A percentile compares a stretch with the other conserved stretches of the same genome.
Evolutionary conservation across 106 monocot species (phyloP).

Genomic region (Vanilla planifolia): DNA sequence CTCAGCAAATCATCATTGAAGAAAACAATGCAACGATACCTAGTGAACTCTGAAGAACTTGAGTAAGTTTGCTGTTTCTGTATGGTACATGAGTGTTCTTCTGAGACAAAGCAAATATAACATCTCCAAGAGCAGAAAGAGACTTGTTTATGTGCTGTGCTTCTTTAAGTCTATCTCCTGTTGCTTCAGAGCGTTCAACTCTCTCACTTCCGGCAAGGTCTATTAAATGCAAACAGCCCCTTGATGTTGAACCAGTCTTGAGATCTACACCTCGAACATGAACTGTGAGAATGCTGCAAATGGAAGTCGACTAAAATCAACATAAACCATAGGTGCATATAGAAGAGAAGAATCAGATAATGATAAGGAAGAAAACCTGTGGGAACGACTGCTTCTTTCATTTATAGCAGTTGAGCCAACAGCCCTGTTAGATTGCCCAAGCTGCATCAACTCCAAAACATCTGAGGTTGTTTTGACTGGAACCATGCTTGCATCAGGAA

Average conservation of each 20-base stretch:
- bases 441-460: constrained; percentile 75
- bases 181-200: constrained; percentile 87
- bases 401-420: constrained; percentile 90
- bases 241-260: constrained; percentile 63
- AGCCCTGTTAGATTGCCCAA: constrained; percentile 79
- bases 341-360: neutral
- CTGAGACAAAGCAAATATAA: constrained; percentile 87
- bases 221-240: constrained; percentile 80
- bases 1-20: neutral
- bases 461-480: constrained; percentile 78
- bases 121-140: constrained; percentile 89
- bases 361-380: constrained; percentile 42
- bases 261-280: constrained; percentile 78
- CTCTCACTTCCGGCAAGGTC: constrained; percentile 98
- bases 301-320: neutral
- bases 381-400: constrained; percentile 95
- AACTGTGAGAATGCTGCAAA: constrained; percentile 78
- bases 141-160: constrained; percentile 96
- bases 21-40: constrained; percentile 31
- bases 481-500: constrained; percentile 89
- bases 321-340: constrained; percentile 1
- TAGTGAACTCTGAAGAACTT: constrained; percentile 94
- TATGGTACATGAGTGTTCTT: constrained; percentile 88
- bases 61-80: constrained; percentile 98
- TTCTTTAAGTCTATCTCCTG: constrained; percentile 88